These are phyloP conservation scores for Noccaea caerulescens DNA, from an alignment of 345 rosid genomes.

Conservation along the genomic window DNA sequence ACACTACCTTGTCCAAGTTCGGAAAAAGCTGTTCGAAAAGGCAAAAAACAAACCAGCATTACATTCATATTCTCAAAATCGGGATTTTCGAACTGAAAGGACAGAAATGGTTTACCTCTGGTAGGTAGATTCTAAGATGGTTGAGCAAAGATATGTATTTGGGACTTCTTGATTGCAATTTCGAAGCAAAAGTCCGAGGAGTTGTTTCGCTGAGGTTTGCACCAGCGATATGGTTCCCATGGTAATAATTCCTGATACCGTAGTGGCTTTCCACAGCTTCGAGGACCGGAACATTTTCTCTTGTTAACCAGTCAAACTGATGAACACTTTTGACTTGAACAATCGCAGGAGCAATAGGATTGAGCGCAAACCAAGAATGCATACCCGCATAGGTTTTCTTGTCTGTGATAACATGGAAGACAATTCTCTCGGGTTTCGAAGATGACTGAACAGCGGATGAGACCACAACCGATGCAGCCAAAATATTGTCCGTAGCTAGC, in stretches of 20 bases:
- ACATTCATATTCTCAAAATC: conserved; percentile 17
- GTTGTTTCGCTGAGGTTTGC: conserved; percentile 80
- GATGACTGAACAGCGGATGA: conserved; percentile 86
- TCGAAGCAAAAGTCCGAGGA: conserved; percentile 91
- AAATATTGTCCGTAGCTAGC: conserved; percentile 89
- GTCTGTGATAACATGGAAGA: conserved; percentile 96
- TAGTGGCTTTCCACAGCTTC: conserved; percentile 92
- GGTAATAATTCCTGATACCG: conserved; percentile 85
- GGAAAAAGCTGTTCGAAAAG: conserved; percentile 85
- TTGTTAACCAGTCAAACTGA: conserved; percentile 97
- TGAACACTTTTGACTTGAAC: conserved; percentile 96
- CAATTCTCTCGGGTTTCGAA: conserved; percentile 81
- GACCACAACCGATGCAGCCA: conserved; percentile 99
- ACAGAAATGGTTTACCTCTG: conserved; percentile 67
- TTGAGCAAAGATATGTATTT: conserved; percentile 98
- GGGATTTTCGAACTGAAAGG: background rate
- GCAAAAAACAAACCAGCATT: conserved; percentile 24
- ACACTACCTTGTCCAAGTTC: conserved; percentile 87
- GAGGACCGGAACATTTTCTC: conserved; percentile 98
- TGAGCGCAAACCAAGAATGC: conserved; percentile 99
- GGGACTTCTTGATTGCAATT: conserved; percentile 96
- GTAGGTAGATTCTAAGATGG: conserved; percentile 95
- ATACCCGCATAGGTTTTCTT: conserved; percentile 98
- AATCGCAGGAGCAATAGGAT: conserved; percentile 81
- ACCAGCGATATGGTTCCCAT: conserved; percentile 92